Evolutionary conservation across 1,284 basidiomycete genomes (phyloP).

Genomic region (Hypsizygus ulmarius): DNA sequence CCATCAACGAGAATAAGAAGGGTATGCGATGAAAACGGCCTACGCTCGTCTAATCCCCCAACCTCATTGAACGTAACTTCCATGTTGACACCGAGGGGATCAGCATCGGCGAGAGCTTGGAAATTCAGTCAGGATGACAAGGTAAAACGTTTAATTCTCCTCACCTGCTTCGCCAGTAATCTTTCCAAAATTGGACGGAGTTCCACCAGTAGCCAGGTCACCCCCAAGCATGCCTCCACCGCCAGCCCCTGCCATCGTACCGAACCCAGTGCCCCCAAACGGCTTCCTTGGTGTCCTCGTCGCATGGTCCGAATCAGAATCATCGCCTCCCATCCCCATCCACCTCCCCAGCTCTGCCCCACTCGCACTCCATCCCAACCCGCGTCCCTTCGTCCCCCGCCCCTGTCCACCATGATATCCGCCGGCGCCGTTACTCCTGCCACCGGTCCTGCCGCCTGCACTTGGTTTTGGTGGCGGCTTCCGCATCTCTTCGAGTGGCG

Average conservation of each 20-base stretch:
- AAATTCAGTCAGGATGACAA: conserved; percentile 15
- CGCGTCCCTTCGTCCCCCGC: conserved; percentile 38
- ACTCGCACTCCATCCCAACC: conserved; percentile 71
- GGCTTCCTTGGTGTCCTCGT: conserved; percentile 65
- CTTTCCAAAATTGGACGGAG: conserved; percentile 80
- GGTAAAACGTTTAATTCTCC: conserved; percentile 16
- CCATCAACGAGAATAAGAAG: conserved; percentile 2
- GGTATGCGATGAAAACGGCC: conserved; percentile 29
- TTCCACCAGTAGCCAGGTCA: conserved; percentile 66
- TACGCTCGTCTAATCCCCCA: conserved; percentile 94
- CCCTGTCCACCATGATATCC: conserved; percentile 31
- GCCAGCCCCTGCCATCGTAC: conserved; percentile 41
- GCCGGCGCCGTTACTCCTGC: conserved; percentile 21
- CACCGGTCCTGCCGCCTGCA: conserved; percentile 21
- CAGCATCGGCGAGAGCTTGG: conserved; percentile 88
- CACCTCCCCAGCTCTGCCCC: conserved; percentile 72
- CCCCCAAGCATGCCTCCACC: conserved; percentile 54
- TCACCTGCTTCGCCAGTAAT: conserved; percentile 68
- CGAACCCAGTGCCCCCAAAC: conserved; percentile 51
- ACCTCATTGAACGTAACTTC: conserved; percentile 96
- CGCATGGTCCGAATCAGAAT: conserved; percentile 74
- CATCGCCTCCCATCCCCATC: conserved; percentile 71
- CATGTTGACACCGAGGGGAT: conserved; percentile 92
- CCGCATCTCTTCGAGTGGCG: conserved; percentile 64
- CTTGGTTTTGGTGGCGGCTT: conserved; percentile 40